Conservation (phyloP, 345 rosid genomes). For the Eucalyptus pauciflora region DNA sequence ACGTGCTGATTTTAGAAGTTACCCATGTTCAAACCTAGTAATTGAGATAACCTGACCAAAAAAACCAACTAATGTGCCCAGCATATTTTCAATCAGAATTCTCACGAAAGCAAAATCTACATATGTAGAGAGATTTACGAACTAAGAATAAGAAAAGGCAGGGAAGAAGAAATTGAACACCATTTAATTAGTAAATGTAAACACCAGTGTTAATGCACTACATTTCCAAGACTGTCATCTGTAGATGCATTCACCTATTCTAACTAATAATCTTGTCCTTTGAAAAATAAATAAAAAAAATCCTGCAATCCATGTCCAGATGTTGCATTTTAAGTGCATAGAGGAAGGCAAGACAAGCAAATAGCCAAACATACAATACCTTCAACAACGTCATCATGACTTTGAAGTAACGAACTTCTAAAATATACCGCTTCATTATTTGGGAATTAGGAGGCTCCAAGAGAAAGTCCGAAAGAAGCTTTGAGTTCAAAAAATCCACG, state of each 20-base stretch:
- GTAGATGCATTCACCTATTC: not conserved
- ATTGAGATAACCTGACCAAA: not conserved
- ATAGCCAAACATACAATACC: slow-evolving; percentile 22
- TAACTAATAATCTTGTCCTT: not conserved
- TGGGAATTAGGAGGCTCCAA: slow-evolving; percentile 82
- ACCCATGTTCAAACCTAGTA: not conserved
- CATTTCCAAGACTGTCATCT: not conserved
- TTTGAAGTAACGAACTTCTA: slow-evolving; percentile 84
- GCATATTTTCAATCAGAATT: not conserved
- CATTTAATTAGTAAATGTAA: not conserved
- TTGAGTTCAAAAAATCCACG: slow-evolving; percentile 7
- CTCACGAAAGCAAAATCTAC: not conserved
- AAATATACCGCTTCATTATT: slow-evolving; percentile 85
- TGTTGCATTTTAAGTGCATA: not conserved
- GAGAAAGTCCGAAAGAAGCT: slow-evolving; percentile 94
- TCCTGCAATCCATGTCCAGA: not conserved
- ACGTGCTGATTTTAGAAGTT: not conserved
- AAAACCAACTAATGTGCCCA: not conserved
- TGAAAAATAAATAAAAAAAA: not conserved
- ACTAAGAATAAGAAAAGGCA: not conserved
- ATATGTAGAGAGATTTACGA: not conserved
- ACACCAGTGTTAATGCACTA: not conserved
- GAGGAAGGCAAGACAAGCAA: not conserved
- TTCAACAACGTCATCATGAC: slow-evolving; percentile 84
- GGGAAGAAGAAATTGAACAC: not conserved